These are phyloP conservation scores for Berberis vulgaris DNA, from an alignment of 164 flowering plant species.

Conservation along the genomic window DNA sequence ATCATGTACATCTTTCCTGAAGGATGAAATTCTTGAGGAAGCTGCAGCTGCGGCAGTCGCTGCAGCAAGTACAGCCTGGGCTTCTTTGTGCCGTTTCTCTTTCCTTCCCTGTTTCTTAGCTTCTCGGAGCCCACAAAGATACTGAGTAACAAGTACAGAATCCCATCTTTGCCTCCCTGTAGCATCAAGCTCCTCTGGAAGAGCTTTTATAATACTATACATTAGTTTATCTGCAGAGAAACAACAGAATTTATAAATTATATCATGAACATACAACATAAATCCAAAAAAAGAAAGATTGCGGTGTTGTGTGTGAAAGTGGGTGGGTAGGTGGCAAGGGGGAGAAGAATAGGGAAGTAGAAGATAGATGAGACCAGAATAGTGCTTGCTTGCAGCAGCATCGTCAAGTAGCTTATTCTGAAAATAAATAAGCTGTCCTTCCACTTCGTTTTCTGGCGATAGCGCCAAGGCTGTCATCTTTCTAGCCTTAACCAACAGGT, in stretches of 20 bases:
- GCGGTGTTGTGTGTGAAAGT: neutral
- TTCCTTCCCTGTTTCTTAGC: slow-evolving; percentile 89
- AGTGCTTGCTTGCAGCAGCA: slow-evolving; percentile 44
- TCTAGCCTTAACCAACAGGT: slow-evolving; percentile 41
- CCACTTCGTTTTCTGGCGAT: slow-evolving; percentile 83
- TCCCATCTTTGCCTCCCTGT: slow-evolving; percentile 67
- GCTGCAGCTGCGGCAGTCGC: slow-evolving; percentile 97
- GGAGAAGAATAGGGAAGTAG: neutral
- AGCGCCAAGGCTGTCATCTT: slow-evolving; percentile 38
- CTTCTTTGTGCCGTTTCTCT: slow-evolving; percentile 81
- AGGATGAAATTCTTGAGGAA: slow-evolving; percentile 71
- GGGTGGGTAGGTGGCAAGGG: neutral
- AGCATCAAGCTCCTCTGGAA: slow-evolving; percentile 62
- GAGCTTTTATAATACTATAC: slow-evolving; percentile 42
- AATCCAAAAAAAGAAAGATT: neutral
- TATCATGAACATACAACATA: neutral
- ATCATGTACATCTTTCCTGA: slow-evolving; percentile 71
- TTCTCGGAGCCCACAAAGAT: slow-evolving; percentile 65
- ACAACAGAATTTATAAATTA: neutral
- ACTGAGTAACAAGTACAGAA: slow-evolving; percentile 62
- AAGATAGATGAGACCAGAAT: slow-evolving; percentile 38
- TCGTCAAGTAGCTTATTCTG: slow-evolving; percentile 55
- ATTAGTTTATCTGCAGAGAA: slow-evolving; percentile 60
- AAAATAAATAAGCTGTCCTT: slow-evolving; percentile 72
- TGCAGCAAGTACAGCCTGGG: slow-evolving; percentile 94